Base-by-base conservation (phyloP, 2,329 filamentous ascomycete genomes). In the Aphanoascus verrucosus region DNA sequence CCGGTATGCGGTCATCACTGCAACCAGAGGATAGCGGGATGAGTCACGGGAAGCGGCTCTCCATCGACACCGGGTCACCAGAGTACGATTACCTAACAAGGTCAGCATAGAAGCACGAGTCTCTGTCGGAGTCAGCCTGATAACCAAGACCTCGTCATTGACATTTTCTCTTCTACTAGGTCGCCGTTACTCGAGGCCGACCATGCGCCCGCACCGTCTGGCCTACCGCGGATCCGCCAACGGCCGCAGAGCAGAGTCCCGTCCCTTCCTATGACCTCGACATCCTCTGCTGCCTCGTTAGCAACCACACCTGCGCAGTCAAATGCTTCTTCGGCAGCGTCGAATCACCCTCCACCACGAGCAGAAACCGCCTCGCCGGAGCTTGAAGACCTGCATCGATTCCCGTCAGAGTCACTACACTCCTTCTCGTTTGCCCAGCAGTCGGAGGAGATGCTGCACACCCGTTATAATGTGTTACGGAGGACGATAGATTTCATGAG, bases 371-470 rank as follows among this genome's bases (percentile, higher is more conserved):
- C 77, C 17, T 89, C 88, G 19, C 88, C 88, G 20, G 80, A 73
- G 5, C 63, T 86, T 41, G 93, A 97, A 73, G 93, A 98, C 65
- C 79, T 98, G 44, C 84, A 84, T 44, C 84, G 90, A 49, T 98
- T 98, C 66, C 91, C 93, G 1, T 88, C 88, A 61, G 93, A 98
- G 67, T 98, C 93, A 5, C 75, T 98, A 45, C 93, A 98, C 70
- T 98, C 93, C 1, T 98, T 98, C 72, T 97, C 91, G 11, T 98
- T 98, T 69, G 88, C 93, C 40, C 88, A 94, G 61, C 90, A 95
- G 69, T 91, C 90, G 2, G 90, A 95, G 64, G 91, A 97, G 58
- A 83, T 88, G 58, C 77, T 97, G 53, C 87, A 95, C 67, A 95
- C 82, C 67, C 85, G 93, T 52, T 90, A 97, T 67, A 94, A 88